Conservation (phyloP, 1,284 basidiomycete species). For the Puccinia hordei region DNA sequence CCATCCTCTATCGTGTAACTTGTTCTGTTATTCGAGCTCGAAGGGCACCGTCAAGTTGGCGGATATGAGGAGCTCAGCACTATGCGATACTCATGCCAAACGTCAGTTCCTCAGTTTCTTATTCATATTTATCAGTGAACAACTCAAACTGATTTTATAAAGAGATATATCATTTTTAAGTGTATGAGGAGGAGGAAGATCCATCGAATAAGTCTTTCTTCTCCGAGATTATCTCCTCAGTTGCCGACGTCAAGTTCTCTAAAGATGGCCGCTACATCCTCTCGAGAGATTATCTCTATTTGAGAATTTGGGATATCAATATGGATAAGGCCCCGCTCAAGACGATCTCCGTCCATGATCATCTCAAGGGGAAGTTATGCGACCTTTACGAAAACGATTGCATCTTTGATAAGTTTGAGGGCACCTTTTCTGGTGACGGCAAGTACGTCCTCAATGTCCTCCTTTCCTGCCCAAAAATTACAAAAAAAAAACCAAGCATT, state of each 20-base stretch:
- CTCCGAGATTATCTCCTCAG: slow-evolving; percentile 99
- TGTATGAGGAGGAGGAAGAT: slow-evolving; percentile 98
- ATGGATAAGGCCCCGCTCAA: slow-evolving; percentile 97
- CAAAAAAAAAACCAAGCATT: background rate
- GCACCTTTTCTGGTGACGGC: slow-evolving; percentile 91
- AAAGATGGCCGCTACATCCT: slow-evolving; percentile 95
- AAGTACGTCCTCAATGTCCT: slow-evolving; percentile 68
- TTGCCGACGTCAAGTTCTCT: slow-evolving; percentile 99
- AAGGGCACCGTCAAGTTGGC: slow-evolving; percentile 99
- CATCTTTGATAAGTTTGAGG: slow-evolving; percentile 99
- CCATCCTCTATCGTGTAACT: slow-evolving; percentile 94
- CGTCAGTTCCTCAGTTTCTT: slow-evolving; percentile 65
- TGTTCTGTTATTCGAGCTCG: slow-evolving; percentile 99
- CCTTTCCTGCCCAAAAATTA: background rate
- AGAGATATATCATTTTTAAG: slow-evolving; percentile 63
- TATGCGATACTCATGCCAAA: slow-evolving; percentile 96
- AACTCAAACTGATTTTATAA: slow-evolving; percentile 42
- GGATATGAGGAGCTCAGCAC: slow-evolving; percentile 98
- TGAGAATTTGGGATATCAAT: slow-evolving; percentile 99
- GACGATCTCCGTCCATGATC: slow-evolving; percentile 98
- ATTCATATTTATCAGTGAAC: slow-evolving; percentile 8
- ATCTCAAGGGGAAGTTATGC: slow-evolving; percentile 93
- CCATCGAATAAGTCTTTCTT: slow-evolving; percentile 97
- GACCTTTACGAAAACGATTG: slow-evolving; percentile 99
- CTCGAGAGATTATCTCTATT: slow-evolving; percentile 91